Evolutionary conservation across 2,329 filamentous ascomycete species (phyloP).

Genomic region (Calonectria pseudoreteaudii): DNA sequence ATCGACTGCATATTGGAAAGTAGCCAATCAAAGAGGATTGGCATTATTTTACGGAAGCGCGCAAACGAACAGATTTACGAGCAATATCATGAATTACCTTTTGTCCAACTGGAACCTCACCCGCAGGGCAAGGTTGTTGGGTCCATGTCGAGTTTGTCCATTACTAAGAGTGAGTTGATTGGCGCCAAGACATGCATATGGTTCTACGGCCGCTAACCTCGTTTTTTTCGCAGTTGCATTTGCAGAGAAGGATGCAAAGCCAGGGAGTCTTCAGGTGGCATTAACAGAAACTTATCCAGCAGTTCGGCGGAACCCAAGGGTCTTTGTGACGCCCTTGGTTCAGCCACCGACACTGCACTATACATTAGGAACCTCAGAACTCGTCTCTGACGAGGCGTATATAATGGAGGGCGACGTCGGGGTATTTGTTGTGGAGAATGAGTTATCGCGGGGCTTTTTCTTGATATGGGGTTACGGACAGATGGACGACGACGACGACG

Average conservation of each 20-base stretch:
- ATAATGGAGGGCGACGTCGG: constrained; percentile 17
- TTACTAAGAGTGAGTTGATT: constrained; percentile 12
- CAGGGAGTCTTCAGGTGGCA: constrained; percentile 19
- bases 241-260: constrained; percentile 15
- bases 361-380: constrained; percentile 22
- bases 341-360: constrained; percentile 25
- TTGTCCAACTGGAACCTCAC: constrained; percentile 20
- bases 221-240: constrained; percentile 14
- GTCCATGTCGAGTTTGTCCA: constrained; percentile 17
- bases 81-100: constrained; percentile 20
- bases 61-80: constrained; percentile 15
- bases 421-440: constrained; percentile 25
- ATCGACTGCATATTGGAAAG: constrained; percentile 20
- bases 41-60: constrained; percentile 15
- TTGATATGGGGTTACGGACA: constrained; percentile 25
- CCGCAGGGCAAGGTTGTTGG: constrained; percentile 20
- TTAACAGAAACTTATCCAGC: constrained; percentile 23
- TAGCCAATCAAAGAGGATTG: constrained; percentile 15
- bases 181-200: background rate
- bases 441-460: constrained; percentile 21
- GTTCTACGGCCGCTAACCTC: background rate
- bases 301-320: constrained; percentile 8
- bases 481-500: constrained; percentile 7
- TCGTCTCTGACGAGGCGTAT: constrained; percentile 20
- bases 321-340: constrained; percentile 21